These are phyloP conservation scores for Fusarium sp. DNA, from an alignment of 2,329 filamentous ascomycete genomes.

Conservation along the genomic window DNA sequence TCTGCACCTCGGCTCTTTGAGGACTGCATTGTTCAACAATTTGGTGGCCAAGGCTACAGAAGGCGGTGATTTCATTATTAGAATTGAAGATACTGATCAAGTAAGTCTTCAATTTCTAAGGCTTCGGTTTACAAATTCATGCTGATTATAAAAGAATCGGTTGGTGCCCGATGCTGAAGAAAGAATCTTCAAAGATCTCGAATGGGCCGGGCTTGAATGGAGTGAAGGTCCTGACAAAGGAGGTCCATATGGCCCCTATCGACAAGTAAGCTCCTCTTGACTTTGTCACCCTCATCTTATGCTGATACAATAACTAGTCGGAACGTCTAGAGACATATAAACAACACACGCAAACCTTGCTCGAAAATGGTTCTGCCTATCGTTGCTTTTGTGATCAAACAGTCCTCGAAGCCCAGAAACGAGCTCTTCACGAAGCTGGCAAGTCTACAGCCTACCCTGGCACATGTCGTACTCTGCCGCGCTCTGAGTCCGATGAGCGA, in stretches of 20 bases:
- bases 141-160: conserved; percentile 68
- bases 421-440: conserved; percentile 65
- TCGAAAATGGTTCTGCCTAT: conserved; percentile 81
- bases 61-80: conserved; percentile 87
- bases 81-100: conserved; percentile 96
- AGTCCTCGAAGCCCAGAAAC: conserved; percentile 74
- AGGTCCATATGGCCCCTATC: conserved; percentile 86
- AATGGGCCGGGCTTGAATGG: conserved; percentile 91
- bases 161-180: conserved; percentile 83
- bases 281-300: not conserved
- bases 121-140: not conserved
- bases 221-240: conserved; percentile 91
- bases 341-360: conserved; percentile 73
- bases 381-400: conserved; percentile 89
- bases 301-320: conserved; percentile 64
- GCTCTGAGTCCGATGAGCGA: conserved; percentile 75
- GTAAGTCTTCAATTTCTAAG: conserved; percentile 55
- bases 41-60: conserved; percentile 83
- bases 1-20: conserved; percentile 88
- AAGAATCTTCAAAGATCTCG: conserved; percentile 79
- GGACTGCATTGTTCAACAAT: conserved; percentile 96
- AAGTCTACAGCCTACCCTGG: conserved; percentile 64
- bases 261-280: conserved; percentile 68
- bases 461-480: conserved; percentile 75
- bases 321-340: conserved; percentile 80